These are phyloP conservation scores for Amanita pallidorosea DNA, from an alignment of 768 basidiomycete genomes.

Conservation along the genomic window DNA sequence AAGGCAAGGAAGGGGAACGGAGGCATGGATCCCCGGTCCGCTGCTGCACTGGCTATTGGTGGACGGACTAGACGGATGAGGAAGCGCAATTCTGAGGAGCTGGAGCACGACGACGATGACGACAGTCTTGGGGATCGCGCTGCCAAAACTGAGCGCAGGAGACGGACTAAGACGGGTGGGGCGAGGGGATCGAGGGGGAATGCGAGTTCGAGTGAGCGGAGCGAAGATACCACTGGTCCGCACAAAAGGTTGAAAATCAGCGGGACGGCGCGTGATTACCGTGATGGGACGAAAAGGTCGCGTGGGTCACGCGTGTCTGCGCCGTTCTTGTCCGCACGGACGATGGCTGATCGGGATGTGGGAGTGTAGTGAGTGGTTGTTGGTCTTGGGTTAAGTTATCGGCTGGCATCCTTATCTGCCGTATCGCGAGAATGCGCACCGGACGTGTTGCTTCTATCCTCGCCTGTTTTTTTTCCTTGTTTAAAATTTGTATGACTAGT, in stretches of 20 bases:
- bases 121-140: background rate
- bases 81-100: constrained; percentile 43
- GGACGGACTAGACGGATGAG: constrained; percentile 13
- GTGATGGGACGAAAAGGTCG: background rate
- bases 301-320: background rate
- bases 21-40: background rate
- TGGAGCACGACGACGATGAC: constrained; percentile 20
- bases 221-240: background rate
- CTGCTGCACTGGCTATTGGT: background rate
- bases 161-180: background rate
- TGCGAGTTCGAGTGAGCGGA: background rate
- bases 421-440: background rate
- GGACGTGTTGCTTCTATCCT: too few relatives aligned
- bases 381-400: background rate
- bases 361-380: background rate
- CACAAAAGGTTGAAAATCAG: constrained; percentile 3
- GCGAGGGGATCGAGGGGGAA: background rate
- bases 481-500: too few relatives aligned
- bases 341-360: background rate
- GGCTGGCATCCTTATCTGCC: background rate
- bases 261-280: background rate
- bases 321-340: background rate
- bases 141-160: background rate
- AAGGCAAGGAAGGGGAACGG: constrained; percentile 8
- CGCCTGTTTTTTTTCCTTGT: too few relatives aligned